Conservation (phyloP, 345 rosid species). For the Moricandia moricandioides region DNA sequence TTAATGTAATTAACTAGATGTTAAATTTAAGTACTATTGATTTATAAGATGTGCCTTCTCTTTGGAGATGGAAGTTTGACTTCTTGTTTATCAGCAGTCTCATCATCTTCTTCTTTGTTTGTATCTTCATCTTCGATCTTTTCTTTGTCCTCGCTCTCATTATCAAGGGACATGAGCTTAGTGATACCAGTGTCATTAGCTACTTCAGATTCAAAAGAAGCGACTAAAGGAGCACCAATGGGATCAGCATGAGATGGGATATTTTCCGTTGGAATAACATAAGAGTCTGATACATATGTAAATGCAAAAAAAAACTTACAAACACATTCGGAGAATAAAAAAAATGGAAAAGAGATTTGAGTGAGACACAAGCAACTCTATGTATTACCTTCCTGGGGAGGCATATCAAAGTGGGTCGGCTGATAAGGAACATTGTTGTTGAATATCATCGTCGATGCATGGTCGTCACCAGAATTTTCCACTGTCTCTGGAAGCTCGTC, state of each 20-base stretch:
- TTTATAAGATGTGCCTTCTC: conserved; percentile 9
- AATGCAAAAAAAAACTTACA: neutral
- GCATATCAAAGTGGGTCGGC: neutral
- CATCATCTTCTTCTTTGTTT: neutral
- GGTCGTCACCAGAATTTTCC: conserved; percentile 5
- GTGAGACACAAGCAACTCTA: neutral
- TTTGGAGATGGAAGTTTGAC: conserved; percentile 1
- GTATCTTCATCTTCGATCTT: neutral
- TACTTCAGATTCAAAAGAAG: neutral
- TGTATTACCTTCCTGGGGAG: conserved; percentile 12
- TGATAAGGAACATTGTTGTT: conserved; percentile 3
- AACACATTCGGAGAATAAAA: neutral
- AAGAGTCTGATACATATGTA: neutral
- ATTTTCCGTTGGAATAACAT: conserved; percentile 4
- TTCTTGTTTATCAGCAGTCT: neutral
- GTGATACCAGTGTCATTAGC: neutral
- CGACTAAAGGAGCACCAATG: neutral
- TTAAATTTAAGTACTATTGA: neutral
- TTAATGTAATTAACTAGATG: neutral
- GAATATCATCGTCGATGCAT: neutral
- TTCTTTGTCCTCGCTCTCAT: neutral
- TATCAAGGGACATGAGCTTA: neutral
- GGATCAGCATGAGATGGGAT: conserved; percentile 23
- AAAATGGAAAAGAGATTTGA: neutral
- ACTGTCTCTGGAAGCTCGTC: neutral